These are phyloP conservation scores for Otatea glauca DNA, from an alignment of 176 grass and related monocot genomes.

Conservation along the genomic window DNA sequence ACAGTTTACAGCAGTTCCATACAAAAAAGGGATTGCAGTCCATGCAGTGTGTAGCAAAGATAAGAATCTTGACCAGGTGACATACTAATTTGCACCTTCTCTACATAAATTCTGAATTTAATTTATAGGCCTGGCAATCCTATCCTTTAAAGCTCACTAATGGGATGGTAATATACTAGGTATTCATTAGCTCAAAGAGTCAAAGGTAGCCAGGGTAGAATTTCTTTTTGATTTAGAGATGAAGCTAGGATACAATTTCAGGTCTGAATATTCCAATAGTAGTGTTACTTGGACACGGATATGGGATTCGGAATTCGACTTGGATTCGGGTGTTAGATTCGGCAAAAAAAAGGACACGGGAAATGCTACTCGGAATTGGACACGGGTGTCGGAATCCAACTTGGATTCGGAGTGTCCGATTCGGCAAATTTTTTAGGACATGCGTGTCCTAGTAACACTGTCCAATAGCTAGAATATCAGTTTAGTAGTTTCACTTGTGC, in stretches of 20 bases:
- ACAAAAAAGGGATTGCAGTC: background rate
- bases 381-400: too few relatives aligned
- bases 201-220: background rate
- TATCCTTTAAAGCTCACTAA: constrained; percentile 3
- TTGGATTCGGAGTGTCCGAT: too few relatives aligned
- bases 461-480: constrained; percentile 17
- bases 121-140: background rate
- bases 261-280: background rate
- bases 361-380: too few relatives aligned
- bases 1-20: constrained; percentile 20
- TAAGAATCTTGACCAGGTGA: constrained; percentile 2
- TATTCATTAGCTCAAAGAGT: background rate
- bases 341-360: too few relatives aligned
- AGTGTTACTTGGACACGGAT: too few relatives aligned
- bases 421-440: too few relatives aligned
- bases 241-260: constrained; percentile 17
- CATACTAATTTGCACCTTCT: constrained; percentile 28
- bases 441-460: too few relatives aligned
- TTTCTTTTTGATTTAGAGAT: background rate
- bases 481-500: background rate
- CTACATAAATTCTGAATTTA: constrained; percentile 17
- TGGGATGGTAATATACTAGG: background rate
- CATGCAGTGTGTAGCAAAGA: background rate
- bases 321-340: too few relatives aligned
- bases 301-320: too few relatives aligned